These are phyloP conservation scores for Zymoseptoria crescenta DNA, from an alignment of 2,329 filamentous ascomycete genomes.

Conservation along the genomic window DNA sequence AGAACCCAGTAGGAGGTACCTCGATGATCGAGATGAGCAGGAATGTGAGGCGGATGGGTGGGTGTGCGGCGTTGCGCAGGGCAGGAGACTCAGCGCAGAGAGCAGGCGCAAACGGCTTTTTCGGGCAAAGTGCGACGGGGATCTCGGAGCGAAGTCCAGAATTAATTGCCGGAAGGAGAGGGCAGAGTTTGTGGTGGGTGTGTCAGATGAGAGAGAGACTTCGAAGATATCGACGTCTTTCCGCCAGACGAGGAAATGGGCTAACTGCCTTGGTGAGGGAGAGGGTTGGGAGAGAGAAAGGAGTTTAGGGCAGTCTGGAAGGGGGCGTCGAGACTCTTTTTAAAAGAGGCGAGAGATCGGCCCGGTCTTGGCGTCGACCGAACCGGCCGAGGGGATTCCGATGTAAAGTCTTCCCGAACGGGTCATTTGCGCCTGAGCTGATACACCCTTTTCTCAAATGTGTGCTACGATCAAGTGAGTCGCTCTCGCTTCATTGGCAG, in stretches of 20 bases:
- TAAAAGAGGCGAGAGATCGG: neutral
- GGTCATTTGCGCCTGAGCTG: neutral
- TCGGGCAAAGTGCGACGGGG: neutral
- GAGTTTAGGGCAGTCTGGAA: neutral
- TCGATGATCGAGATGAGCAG: neutral
- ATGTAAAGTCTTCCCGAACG: neutral
- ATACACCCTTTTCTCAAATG: neutral
- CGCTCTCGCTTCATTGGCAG: too few species aligned
- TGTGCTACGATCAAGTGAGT: neutral
- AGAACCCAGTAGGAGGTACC: too few species aligned
- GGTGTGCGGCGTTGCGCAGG: neutral
- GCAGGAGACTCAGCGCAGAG: neutral
- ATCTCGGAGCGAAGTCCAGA: neutral
- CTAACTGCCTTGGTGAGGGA: neutral
- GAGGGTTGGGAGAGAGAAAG: neutral
- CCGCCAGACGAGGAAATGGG: neutral
- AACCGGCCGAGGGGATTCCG: neutral
- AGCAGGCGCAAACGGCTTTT: neutral
- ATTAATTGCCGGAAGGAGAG: neutral
- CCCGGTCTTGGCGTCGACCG: neutral
- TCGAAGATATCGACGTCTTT: neutral
- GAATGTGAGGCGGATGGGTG: neutral
- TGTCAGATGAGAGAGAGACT: neutral
- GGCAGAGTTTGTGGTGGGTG: neutral
- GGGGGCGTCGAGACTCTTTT: neutral